A percentile compares a stretch with the other conserved stretches of the same genome.
These are phyloP conservation scores for Mycena vitilis DNA, from an alignment of 768 basidiomycete genomes.

Conservation along the genomic window DNA sequence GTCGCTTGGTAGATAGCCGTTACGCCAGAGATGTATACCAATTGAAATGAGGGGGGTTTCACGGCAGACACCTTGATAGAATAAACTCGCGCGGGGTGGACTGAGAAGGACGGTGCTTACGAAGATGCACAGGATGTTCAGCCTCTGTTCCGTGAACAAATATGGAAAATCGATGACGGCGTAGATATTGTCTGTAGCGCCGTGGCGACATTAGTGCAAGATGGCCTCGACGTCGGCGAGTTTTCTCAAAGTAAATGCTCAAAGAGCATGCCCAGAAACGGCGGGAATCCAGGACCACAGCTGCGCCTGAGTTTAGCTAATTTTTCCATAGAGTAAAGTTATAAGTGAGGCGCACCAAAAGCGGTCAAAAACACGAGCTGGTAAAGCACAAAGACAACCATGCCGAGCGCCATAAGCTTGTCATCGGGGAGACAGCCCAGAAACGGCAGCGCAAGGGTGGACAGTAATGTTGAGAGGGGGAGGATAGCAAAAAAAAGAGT, in stretches of 20 bases:
- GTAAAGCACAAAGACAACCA: too few species aligned
- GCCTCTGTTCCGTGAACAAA: slow-evolving; percentile 16
- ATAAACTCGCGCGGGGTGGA: background rate
- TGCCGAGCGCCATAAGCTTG: too few species aligned
- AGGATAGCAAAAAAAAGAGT: too few species aligned
- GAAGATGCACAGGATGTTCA: slow-evolving; percentile 12
- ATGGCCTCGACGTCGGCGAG: slow-evolving; percentile 13
- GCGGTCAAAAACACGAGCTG: too few species aligned
- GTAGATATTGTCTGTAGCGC: slow-evolving; percentile 12
- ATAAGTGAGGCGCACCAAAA: too few species aligned
- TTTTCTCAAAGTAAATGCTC: slow-evolving; percentile 12
- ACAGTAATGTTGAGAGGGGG: too few species aligned
- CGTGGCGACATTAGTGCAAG: slow-evolving; percentile 9
- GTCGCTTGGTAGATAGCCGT: background rate
- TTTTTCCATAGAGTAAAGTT: too few species aligned
- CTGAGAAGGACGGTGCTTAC: background rate
- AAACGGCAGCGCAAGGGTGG: too few species aligned
- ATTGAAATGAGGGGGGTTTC: slow-evolving; percentile 18
- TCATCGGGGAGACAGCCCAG: too few species aligned
- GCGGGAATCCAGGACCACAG: background rate
- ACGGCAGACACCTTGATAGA: slow-evolving; percentile 14
- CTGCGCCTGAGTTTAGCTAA: too few species aligned
- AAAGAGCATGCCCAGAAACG: slow-evolving; percentile 13
- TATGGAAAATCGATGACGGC: slow-evolving; percentile 8
- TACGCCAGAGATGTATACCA: background rate